These are phyloP conservation scores for Paramecium caudatum DNA, from an alignment of 73 alveolate genomes.

Conservation along the genomic window DNA sequence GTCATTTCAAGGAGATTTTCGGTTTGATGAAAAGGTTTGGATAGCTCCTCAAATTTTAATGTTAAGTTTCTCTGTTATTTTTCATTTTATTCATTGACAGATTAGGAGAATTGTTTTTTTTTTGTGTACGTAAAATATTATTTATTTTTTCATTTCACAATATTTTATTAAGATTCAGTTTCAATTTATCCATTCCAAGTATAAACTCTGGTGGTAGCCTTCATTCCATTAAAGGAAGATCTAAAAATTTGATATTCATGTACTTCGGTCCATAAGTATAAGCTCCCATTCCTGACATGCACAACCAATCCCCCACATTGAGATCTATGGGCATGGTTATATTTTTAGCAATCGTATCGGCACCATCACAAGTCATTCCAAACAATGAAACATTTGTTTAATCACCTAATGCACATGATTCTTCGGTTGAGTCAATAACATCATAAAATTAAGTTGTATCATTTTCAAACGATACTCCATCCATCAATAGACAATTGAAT, in stretches of 20 bases:
- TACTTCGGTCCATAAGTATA: slow-evolving; percentile 73
- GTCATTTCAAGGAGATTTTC: too few relatives aligned
- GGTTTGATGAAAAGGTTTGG: too few relatives aligned
- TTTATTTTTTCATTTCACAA: too few relatives aligned
- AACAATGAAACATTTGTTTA: slow-evolving; percentile 57
- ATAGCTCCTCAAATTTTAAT: too few relatives aligned
- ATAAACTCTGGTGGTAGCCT: background rate
- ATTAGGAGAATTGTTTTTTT: too few relatives aligned
- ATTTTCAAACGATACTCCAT: slow-evolving; percentile 73
- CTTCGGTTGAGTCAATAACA: background rate
- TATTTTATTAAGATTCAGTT: too few relatives aligned
- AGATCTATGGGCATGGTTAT: slow-evolving; percentile 22
- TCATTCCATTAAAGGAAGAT: slow-evolving; percentile 72
- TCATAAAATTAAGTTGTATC: slow-evolving; percentile 63
- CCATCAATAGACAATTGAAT: slow-evolving; percentile 74
- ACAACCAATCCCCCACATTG: slow-evolving; percentile 76
- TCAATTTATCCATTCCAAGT: slow-evolving; percentile 31
- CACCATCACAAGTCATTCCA: slow-evolving; percentile 80
- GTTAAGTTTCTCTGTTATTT: too few relatives aligned
- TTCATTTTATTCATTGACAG: too few relatives aligned
- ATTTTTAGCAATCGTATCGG: slow-evolving; percentile 71
- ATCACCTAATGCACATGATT: slow-evolving; percentile 6
- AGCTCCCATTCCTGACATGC: slow-evolving; percentile 69
- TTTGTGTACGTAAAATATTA: too few relatives aligned
- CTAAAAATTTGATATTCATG: background rate